Evolutionary conservation across 208 protist species (phyloP).

Genomic region (Naegleria fowleri): DNA sequence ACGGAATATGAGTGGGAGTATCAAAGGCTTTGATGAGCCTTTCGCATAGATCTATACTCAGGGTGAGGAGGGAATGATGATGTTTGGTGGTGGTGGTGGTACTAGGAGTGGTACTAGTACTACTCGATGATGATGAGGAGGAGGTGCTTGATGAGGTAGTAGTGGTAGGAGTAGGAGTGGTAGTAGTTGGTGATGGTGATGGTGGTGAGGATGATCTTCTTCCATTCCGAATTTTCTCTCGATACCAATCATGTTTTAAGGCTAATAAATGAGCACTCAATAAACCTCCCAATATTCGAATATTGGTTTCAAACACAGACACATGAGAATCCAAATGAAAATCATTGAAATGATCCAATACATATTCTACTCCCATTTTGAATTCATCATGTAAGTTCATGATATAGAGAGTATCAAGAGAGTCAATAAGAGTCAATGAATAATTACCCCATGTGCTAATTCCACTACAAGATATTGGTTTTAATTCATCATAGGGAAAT

Average conservation of each 20-base stretch:
- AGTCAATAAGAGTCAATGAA: slow-evolving; percentile 67
- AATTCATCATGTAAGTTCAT: slow-evolving; percentile 49
- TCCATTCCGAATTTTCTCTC: slow-evolving; percentile 57
- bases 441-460: slow-evolving; percentile 52
- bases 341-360: slow-evolving; percentile 55
- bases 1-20: slow-evolving; percentile 70
- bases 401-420: slow-evolving; percentile 62
- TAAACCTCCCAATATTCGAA: slow-evolving; percentile 71
- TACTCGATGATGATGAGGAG: slow-evolving; percentile 37
- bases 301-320: slow-evolving; percentile 79
- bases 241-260: slow-evolving; percentile 16
- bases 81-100: background rate
- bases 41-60: slow-evolving; percentile 56
- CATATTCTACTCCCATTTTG: slow-evolving; percentile 47
- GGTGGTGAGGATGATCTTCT: too few species aligned
- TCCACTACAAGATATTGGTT: slow-evolving; percentile 55
- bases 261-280: slow-evolving; percentile 58
- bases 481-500: slow-evolving; percentile 77
- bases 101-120: slow-evolving; percentile 56
- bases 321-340: slow-evolving; percentile 63
- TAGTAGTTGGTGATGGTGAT: too few species aligned
- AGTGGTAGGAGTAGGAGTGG: slow-evolving; percentile 41
- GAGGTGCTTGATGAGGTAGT: slow-evolving; percentile 24
- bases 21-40: slow-evolving; percentile 63
- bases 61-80: slow-evolving; percentile 43